Evolutionary conservation across 108 stramenopile genomes (phyloP).

Genomic region (Chaetoceros muelleri): DNA sequence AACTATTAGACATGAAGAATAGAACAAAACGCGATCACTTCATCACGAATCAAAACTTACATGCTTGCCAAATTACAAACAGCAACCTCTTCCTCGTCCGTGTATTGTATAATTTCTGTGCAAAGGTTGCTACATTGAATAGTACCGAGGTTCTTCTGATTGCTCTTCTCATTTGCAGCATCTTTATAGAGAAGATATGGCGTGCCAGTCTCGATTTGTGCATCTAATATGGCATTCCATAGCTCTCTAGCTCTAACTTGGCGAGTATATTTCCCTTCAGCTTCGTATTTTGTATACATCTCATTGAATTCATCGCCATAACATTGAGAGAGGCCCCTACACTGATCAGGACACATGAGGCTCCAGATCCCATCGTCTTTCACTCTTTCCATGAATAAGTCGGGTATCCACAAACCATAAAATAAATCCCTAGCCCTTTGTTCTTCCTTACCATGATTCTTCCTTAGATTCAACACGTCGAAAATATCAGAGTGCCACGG

Average conservation of each 20-base stretch:
- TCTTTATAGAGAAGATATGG: constrained; percentile 98
- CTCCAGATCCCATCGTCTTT: constrained; percentile 89
- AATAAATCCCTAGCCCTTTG: constrained; percentile 93
- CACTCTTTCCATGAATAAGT: constrained; percentile 96
- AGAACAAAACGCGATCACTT: too few relatives aligned
- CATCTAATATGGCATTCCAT: constrained; percentile 76
- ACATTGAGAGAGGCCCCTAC: constrained; percentile 76
- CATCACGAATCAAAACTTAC: too few relatives aligned
- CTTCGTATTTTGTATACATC: constrained; percentile 82
- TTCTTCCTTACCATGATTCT: constrained; percentile 96
- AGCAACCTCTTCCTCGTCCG: constrained; percentile 88
- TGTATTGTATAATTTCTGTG: constrained; percentile 95
- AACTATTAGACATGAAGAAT: too few relatives aligned
- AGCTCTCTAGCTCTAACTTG: constrained; percentile 80
- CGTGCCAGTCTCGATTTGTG: constrained; percentile 96
- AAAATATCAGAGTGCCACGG: constrained; percentile 97
- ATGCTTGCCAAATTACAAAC: constrained; percentile 94
- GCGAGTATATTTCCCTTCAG: constrained; percentile 58
- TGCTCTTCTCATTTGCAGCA: constrained; percentile 90
- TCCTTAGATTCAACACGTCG: constrained; percentile 88
- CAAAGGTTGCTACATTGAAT: constrained; percentile 96
- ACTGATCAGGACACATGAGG: constrained; percentile 90
- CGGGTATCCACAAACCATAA: constrained; percentile 94
- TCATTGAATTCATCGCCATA: constrained; percentile 85
- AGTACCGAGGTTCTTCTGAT: constrained; percentile 95